Evolutionary conservation across 2,329 filamentous ascomycete genomes (phyloP).

Genomic region (Claviceps purpurea): DNA sequence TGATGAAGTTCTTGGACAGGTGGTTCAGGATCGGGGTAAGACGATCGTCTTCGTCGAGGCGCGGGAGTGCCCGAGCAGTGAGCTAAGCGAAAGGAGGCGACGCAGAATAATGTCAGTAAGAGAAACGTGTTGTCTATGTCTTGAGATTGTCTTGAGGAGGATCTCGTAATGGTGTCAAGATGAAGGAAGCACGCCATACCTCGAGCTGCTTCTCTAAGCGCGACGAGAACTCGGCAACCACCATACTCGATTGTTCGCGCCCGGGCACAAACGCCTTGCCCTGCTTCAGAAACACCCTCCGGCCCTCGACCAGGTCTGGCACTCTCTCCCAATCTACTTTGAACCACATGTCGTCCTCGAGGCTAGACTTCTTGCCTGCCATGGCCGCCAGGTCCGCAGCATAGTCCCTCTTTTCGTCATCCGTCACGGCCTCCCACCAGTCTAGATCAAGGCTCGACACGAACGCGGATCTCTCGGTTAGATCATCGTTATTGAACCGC

Average conservation of each 20-base stretch:
- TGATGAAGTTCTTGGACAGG: constrained; percentile 90
- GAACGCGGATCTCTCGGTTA: constrained; percentile 60
- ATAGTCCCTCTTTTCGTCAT: constrained; percentile 61
- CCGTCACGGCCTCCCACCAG: constrained; percentile 78
- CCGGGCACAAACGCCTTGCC: constrained; percentile 89
- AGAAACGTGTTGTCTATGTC: background rate
- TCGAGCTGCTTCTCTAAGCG: constrained; percentile 72
- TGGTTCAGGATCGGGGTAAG: constrained; percentile 56
- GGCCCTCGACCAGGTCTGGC: constrained; percentile 72
- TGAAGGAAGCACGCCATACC: constrained; percentile 31
- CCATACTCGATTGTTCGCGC: constrained; percentile 76
- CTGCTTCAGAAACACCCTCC: constrained; percentile 60
- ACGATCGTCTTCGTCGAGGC: constrained; percentile 91
- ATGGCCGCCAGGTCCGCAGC: constrained; percentile 46
- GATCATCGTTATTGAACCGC: constrained; percentile 65
- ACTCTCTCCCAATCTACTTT: constrained; percentile 95
- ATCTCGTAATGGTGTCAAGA: background rate
- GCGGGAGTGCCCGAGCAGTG: constrained; percentile 79
- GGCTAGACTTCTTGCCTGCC: constrained; percentile 21
- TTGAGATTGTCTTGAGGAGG: too few relatives aligned
- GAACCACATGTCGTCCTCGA: constrained; percentile 79
- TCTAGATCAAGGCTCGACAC: constrained; percentile 65
- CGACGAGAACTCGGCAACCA: constrained; percentile 72
- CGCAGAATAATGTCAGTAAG: background rate
- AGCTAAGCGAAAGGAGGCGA: constrained; percentile 34